Evolutionary conservation across 1,284 basidiomycete species (phyloP), one percentile per base, ranked within the genome.

Genomic region (Cutaneotrichosporon sp.): DNA sequence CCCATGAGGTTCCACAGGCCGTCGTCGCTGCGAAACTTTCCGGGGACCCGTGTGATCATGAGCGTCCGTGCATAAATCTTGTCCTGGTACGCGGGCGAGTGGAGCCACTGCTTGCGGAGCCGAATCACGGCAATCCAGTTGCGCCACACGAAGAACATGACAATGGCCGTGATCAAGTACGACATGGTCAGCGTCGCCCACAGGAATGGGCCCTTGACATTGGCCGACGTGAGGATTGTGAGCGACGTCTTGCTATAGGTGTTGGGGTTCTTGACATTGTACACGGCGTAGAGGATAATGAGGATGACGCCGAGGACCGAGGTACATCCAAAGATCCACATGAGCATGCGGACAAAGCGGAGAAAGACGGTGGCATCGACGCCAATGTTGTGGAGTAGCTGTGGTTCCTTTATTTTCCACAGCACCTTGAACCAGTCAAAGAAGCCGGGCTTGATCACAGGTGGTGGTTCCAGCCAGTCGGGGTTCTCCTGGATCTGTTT

Each of bases 331-430:
- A 92, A 93, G 30, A 66, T 56, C 38, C 56, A 58, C 8, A 91
- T 84, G 67, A 88, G 81, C 78, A 99, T 84, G 56, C 91, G 84
- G 23, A 87, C 80, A 72, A 98, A 97, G 20, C 93, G 86, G 17
- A 99, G 82, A 74, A 90, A 99, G 13, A 88, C 82, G 46, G 91
- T 86, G 0, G 93, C 94, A 70, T 99, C 96, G 18, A 97, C 83
- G 70, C 80, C 94, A 65, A 97, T 82, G 70, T 93, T 91, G 62
- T 88, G 84, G 30, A 97, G 79, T 41, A 97, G 82, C 62, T 91
- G 86, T 23, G 86, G 83, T 73, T 98, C 94, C 64, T 87, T 86
- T 26, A 87, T 85, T 58, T 84, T 81, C 46, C 91, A 67, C 18
- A 97, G 81, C 2, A 94, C 93, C 20, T 85, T 84, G 1, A 97